Evolutionary conservation across 148 eudicot species (phyloP).

Genomic region (Vaccinium myrtillus): DNA sequence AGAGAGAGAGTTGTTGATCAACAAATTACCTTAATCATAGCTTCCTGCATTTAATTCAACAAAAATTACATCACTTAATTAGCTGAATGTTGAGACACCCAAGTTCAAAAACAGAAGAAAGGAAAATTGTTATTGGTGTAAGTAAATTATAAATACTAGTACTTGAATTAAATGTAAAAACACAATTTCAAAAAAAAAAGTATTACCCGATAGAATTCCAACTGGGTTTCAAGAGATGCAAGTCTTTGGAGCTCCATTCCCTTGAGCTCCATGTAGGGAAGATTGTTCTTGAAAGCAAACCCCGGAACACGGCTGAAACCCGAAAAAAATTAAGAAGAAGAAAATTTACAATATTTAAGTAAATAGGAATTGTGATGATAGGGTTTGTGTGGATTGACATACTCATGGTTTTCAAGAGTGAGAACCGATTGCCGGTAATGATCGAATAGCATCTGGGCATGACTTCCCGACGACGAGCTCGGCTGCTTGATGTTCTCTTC

Average conservation of each 20-base stretch:
- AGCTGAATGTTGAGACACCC: background rate
- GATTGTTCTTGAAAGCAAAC: constrained; percentile 53
- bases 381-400: background rate
- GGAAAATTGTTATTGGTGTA: background rate
- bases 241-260: constrained; percentile 50
- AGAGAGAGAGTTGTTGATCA: background rate
- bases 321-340: background rate
- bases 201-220: constrained; percentile 67
- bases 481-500: constrained; percentile 31
- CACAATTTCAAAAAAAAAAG: too few species aligned
- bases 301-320: constrained; percentile 65
- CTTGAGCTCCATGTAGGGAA: constrained; percentile 48
- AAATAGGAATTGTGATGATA: background rate
- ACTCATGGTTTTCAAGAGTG: constrained; percentile 20
- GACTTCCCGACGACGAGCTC: constrained; percentile 46
- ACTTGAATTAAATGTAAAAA: background rate
- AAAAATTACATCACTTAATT: background rate
- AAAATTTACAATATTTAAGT: background rate
- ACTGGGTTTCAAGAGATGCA: constrained; percentile 46
- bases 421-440: constrained; percentile 37
- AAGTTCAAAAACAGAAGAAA: background rate
- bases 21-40: constrained; percentile 74
- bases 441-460: constrained; percentile 40
- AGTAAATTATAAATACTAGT: background rate
- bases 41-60: constrained; percentile 55